Base-by-base conservation (phyloP, 225 moss, liverwort and hornwort genomes). In the Anthoceros angustus region DNA sequence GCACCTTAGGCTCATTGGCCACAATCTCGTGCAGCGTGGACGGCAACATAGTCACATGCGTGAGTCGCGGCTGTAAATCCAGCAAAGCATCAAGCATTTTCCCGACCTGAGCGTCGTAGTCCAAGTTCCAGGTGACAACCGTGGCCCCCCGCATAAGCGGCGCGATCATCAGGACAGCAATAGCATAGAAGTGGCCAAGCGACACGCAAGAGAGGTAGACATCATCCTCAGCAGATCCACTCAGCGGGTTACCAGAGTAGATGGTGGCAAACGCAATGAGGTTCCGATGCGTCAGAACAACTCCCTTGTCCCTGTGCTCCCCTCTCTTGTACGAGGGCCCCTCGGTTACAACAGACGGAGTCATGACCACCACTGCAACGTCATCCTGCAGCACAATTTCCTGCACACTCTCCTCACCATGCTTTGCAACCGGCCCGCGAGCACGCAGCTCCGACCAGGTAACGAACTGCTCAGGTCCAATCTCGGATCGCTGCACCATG, bases 11-110 rank as follows among this genome's bases (percentile, higher is more conserved):
- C 32, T 32, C 32, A 32, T 32, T 32, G 32, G 32, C 32, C 21
- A 78, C 78, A 16, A 87, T 70, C 4, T 68, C 80, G 61, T 80
- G 75, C 42, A 87, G 75, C 14, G 84, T 69, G 39, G 84, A 84
- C 7, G 55, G 55, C 55, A 55, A 18, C 14, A 55, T 23, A 55
- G 55, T 18, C 55, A 55, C 18, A 20, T 55, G 55, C 55, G 55
- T 55, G 55, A 55, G 18, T 4, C 18, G 55, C n/a, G 23, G 23
- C 55, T n/a, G 55, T 4, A 18, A 23, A 15, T 18, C 55, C 32
- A 32, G 32, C 32, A 32, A 32, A 32, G 32, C 32, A 32, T 4
- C 32, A 32, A 18, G 55, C 55, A 18, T 8, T 55, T 23, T 18
- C 18, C 18, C 18, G 55, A 23, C 7, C n/a, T 55, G 7, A 18